Evolutionary conservation across 208 protist genomes (phyloP), one percentile per base, ranked within the genome.

Genomic region (Leishmania aethiopica): DNA sequence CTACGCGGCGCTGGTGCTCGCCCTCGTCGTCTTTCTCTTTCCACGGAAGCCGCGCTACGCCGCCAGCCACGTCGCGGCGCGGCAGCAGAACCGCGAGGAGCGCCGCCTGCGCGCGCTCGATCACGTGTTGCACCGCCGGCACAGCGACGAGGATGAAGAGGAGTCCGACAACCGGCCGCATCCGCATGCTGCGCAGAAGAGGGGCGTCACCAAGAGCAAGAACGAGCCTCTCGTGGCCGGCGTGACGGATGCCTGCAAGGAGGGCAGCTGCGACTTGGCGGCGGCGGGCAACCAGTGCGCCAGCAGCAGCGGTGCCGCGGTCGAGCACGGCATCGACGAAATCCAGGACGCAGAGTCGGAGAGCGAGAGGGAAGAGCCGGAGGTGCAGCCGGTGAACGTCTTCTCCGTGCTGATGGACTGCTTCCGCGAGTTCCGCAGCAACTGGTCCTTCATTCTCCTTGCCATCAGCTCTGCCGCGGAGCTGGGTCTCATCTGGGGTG

Each of bases 401-500:
- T 94, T 95, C 69, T 94, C 90, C 10, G 92, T 92, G 37, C 74
- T 95, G 35, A 79, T 91, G 74, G 90, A 95, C 81, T 86, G 84
- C 62, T 87, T 92, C 74, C 89, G 86, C 47, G 87, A 88, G 77
- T 79, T 85, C 28, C 86, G 88, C 25, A 74, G 77, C 40, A 95
- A 94, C 82, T 53, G 74, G 32, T 93, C 89, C 49, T 94, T 96
- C 82, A 78, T 78, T 32, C 84, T 94, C 83, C 89, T 96, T n/a
- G 66, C 79, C 67, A 67, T 94, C 79, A 81, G 81, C 57, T 92
- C 88, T 13, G 91, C 90, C 6, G 86, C 90, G n/a, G 91, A 93
- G 85, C 81, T 94, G 60, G 92, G 92, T 4, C 77, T 94, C 45
- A 91, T 96, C 64, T 96, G 92, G 92, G 83, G 88, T 45, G 81